These are phyloP conservation scores for Trametes polyzona DNA, from an alignment of 1,284 basidiomycete genomes.

Conservation along the genomic window DNA sequence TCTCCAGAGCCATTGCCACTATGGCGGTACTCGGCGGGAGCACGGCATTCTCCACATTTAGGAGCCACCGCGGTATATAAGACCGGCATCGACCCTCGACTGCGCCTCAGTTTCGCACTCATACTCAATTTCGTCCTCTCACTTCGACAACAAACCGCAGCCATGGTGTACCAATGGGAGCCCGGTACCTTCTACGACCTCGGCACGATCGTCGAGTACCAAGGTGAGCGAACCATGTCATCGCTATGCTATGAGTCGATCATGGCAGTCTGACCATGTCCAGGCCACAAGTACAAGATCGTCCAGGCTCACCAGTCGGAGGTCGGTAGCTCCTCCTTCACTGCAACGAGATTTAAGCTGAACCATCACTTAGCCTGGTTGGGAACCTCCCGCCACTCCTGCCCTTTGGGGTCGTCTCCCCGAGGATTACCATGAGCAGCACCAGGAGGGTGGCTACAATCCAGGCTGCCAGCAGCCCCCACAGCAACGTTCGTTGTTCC, in stretches of 20 bases:
- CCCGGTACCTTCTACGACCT: conserved; percentile 63
- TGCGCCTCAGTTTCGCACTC: neutral
- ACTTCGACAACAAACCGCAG: conserved; percentile 1
- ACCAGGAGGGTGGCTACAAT: conserved; percentile 28
- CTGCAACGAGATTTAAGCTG: no score
- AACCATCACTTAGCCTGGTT: conserved; percentile 55
- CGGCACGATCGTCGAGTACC: conserved; percentile 59
- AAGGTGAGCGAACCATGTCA: conserved; percentile 49
- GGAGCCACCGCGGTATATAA: conserved; percentile 17
- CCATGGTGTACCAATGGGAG: conserved; percentile 57
- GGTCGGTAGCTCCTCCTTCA: conserved; percentile 42
- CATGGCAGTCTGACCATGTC: neutral
- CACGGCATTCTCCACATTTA: conserved; percentile 9
- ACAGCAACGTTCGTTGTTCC: conserved; percentile 8
- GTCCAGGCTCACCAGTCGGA: conserved; percentile 73
- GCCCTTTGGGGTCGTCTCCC: conserved; percentile 67
- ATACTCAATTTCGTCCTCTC: neutral
- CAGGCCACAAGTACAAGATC: conserved; percentile 67
- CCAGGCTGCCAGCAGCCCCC: conserved; percentile 24
- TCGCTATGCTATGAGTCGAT: neutral
- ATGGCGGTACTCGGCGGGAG: conserved; percentile 15
- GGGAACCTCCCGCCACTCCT: conserved; percentile 63
- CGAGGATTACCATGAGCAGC: conserved; percentile 38
- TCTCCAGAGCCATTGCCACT: neutral
- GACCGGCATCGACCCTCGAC: neutral